Evolutionary conservation across 164 flowering plant genomes (phyloP).

Genomic region (Buxus sempervirens): DNA sequence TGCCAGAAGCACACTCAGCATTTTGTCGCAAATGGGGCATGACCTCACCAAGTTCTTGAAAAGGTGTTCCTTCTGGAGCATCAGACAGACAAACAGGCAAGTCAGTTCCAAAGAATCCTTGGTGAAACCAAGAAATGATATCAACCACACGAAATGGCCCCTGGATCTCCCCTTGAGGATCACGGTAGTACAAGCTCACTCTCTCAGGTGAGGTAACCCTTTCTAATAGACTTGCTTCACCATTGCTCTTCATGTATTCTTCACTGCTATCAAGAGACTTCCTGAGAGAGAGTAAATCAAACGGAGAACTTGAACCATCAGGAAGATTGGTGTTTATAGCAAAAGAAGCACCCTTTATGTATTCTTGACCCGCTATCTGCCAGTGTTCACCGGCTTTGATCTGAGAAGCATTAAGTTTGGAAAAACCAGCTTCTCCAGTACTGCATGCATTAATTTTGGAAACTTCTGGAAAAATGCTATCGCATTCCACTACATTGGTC

Average conservation of each 20-base stretch:
- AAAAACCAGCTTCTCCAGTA: constrained; percentile 15
- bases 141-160: constrained; percentile 72
- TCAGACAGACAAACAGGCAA: constrained; percentile 58
- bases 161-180: constrained; percentile 73
- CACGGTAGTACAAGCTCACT: constrained; percentile 51
- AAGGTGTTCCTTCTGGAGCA: constrained; percentile 58
- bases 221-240: constrained; percentile 18
- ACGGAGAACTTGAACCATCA: constrained; percentile 35
- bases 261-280: constrained; percentile 19
- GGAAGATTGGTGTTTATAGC: constrained; percentile 28
- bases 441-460: constrained; percentile 9
- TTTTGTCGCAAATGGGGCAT: constrained; percentile 49
- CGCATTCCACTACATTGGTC: constrained; percentile 5
- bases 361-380: constrained; percentile 17
- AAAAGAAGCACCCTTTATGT: constrained; percentile 23
- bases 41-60: constrained; percentile 44
- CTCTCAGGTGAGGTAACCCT: constrained; percentile 41
- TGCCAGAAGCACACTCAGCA: constrained; percentile 15
- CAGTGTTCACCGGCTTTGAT: constrained; percentile 18
- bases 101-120: constrained; percentile 69
- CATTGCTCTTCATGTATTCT: constrained; percentile 15
- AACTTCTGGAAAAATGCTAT: constrained; percentile 9
- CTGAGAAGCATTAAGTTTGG: constrained; percentile 15
- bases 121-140: constrained; percentile 68
- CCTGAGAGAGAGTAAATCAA: constrained; percentile 23